Conservation (phyloP, 2,329 filamentous ascomycete species). For the Aureobasidium uvarum region DNA sequence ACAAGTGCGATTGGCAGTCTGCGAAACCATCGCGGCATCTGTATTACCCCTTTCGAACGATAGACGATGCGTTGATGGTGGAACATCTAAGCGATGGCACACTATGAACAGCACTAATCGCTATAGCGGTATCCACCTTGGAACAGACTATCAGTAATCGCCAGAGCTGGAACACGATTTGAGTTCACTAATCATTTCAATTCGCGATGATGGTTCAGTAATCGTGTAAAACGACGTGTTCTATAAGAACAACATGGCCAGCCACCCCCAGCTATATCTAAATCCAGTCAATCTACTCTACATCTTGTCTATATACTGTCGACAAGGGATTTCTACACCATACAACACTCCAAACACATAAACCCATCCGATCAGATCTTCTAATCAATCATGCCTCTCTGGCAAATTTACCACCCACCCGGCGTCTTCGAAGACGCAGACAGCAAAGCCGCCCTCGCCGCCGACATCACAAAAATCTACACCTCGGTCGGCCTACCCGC, state of each 20-base stretch:
- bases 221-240: background rate
- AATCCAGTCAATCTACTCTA: background rate
- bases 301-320: background rate
- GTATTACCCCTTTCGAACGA: background rate
- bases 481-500: slow-evolving; percentile 39
- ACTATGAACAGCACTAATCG: slow-evolving; percentile 10
- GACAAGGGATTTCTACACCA: background rate
- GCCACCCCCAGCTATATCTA: background rate
- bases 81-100: background rate
- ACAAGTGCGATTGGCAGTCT: background rate
- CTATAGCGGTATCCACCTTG: background rate
- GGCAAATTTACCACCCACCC: slow-evolving; percentile 45
- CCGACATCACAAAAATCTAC: slow-evolving; percentile 46
- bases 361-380: background rate
- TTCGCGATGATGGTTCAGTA: background rate
- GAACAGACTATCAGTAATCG: slow-evolving; percentile 11
- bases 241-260: background rate
- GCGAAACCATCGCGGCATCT: too few species aligned
- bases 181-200: slow-evolving; percentile 6
- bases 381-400: slow-evolving; percentile 43
- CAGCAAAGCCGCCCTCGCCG: slow-evolving; percentile 38
- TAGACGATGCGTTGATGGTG: background rate
- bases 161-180: background rate
- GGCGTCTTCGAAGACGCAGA: slow-evolving; percentile 37
- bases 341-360: background rate